These are phyloP conservation scores for Xylaria sp. DNA, from an alignment of 2,329 filamentous ascomycete species.

Conservation along the genomic window DNA sequence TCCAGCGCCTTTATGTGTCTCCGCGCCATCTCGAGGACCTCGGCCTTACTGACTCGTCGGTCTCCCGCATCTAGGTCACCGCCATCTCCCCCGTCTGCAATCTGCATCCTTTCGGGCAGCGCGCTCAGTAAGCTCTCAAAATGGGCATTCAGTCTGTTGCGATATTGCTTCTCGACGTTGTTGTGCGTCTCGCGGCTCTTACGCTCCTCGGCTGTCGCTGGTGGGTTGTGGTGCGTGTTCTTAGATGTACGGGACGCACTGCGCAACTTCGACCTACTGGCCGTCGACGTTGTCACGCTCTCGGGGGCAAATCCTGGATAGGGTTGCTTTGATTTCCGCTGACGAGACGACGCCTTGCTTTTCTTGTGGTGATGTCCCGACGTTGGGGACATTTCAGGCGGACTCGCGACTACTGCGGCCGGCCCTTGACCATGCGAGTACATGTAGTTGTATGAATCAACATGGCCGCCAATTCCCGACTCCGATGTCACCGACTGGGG, in stretches of 20 bases:
- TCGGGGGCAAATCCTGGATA: constrained; percentile 38
- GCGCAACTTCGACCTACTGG: constrained; percentile 46
- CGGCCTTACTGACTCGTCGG: constrained; percentile 55
- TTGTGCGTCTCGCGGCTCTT: constrained; percentile 55
- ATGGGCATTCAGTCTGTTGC: constrained; percentile 58
- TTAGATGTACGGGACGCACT: constrained; percentile 50
- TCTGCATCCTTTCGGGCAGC: constrained; percentile 52
- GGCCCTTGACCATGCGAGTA: constrained; percentile 44
- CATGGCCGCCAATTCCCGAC: constrained; percentile 36
- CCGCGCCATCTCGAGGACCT: constrained; percentile 58
- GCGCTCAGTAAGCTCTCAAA: constrained; percentile 57
- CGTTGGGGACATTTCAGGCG: constrained; percentile 39
- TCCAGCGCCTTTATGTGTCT: constrained; percentile 55
- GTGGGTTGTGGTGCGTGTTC: constrained; percentile 51
- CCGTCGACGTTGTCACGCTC: constrained; percentile 12
- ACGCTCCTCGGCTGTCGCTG: constrained; percentile 49
- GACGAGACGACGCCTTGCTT: constrained; percentile 36
- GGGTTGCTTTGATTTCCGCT: constrained; percentile 36
- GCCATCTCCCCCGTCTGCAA: constrained; percentile 44
- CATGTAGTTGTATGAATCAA: constrained; percentile 43
- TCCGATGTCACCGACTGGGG: constrained; percentile 40
- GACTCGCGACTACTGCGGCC: constrained; percentile 35
- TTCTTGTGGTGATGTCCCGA: constrained; percentile 38
- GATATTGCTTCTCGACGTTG: constrained; percentile 61
- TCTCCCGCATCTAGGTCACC: constrained; percentile 42